Evolutionary conservation across 768 basidiomycete species (phyloP), one percentile per base, ranked within the genome.

Genomic region (Flagelloscypha sp.): DNA sequence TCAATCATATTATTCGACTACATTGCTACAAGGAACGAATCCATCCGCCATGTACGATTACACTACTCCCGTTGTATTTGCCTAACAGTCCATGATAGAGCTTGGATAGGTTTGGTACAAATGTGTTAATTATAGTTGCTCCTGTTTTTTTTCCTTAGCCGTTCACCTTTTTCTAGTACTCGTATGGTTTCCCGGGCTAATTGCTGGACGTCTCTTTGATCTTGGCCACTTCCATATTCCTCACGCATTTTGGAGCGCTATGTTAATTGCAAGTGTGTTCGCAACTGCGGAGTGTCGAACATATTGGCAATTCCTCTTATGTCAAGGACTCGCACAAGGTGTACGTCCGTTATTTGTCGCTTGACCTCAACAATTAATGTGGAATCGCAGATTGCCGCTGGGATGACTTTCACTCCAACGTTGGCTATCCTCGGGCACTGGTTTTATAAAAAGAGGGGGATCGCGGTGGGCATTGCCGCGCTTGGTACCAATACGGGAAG

Each of bases 31-130:
- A 34, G 22, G 29, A 7, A n/a, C 25, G 15, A 33, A 31, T 16
- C 32, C 38, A 15, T 39, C 38, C 20, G 24, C 30, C 11, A 39
- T 28, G 25, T 24, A 27, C 35, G 8, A 37, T 29, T 10, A 18
- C 34, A n/a, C 11, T 20, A 22, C 27, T 36, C 17, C n/a, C 19
- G 6, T 40, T n/a, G n/a, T n/a, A n/a, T n/a, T n/a, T n/a, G n/a
- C n/a, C n/a, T n/a, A n/a, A n/a, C n/a, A n/a, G n/a, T n/a, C n/a
- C n/a, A n/a, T 34, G 12, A 16, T 41, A 84, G 83, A 29, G 73
- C 83, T 27, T 87, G 83, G 84, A 86, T 87, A 22, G 84, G 84
- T 5, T 86, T 84, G 1, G 58, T 78, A 16, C 83, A 84, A 61
- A 81, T 76, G 40, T 15, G 41, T 21, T 9, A 6, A 30, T 27